phyloP scores from a whole-genome alignment of 768 basidiomycete species.

The Mycena floridula region DNA sequence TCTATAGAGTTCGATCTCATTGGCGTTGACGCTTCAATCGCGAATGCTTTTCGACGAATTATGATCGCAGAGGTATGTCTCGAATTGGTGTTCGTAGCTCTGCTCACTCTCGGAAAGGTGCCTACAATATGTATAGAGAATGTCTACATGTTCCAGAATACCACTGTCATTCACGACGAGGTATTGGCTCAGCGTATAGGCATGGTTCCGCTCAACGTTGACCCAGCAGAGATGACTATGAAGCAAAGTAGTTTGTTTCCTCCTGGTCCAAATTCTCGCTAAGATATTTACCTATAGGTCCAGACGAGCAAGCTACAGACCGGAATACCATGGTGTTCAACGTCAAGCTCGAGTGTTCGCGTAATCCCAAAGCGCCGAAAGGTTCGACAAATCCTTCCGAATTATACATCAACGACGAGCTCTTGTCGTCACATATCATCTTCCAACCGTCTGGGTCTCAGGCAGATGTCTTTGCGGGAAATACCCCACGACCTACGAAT shows the following conservation, averaged over 20 bases:
- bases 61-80: constrained; percentile 83
- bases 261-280: not conserved
- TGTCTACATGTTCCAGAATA: constrained; percentile 94
- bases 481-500: constrained; percentile 62
- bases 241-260: constrained; percentile 29
- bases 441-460: constrained; percentile 89
- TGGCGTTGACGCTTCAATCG: constrained; percentile 93
- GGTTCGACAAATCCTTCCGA: constrained; percentile 49
- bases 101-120: constrained; percentile 42
- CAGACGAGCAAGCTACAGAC: constrained; percentile 69
- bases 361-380: constrained; percentile 48
- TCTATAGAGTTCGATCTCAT: constrained; percentile 93
- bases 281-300: constrained; percentile 17
- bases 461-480: constrained; percentile 42
- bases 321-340: constrained; percentile 88
- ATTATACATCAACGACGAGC: constrained; percentile 67
- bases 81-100: not conserved
- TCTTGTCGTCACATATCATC: constrained; percentile 58
- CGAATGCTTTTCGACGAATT: constrained; percentile 90
- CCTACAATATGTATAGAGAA: constrained; percentile 88
- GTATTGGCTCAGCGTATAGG: constrained; percentile 90
- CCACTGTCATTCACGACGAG: constrained; percentile 89
- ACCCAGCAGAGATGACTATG: constrained; percentile 69
- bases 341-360: constrained; percentile 61
- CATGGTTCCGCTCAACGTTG: constrained; percentile 81